Percentiles rank a stretch among this genome's conserved stretches.
phyloP scores from a whole-genome alignment of 805 yeast genomes.

The Cyberlindnera mrakii region DNA sequence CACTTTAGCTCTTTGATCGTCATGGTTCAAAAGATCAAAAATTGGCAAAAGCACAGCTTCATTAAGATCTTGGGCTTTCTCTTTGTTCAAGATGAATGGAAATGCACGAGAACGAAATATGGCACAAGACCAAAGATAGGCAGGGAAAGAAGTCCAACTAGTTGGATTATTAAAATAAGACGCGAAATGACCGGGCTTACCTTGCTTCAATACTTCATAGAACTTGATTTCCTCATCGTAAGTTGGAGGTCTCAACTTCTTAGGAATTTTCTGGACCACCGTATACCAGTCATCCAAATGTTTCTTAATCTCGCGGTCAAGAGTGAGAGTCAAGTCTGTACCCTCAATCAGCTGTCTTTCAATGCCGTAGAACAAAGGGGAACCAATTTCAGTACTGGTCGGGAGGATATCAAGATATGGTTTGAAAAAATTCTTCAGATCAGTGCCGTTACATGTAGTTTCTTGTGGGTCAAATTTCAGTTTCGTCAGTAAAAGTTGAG shows the following conservation, averaged over 20 bases:
- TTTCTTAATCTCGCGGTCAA: constrained; percentile 38
- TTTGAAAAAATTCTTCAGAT: constrained; percentile 20
- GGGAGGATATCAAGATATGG: constrained; percentile 51
- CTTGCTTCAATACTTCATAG: constrained; percentile 20
- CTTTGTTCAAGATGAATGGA: constrained; percentile 53
- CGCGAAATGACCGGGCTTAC: constrained; percentile 21
- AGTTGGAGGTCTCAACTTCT: constrained; percentile 7
- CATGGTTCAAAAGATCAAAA: constrained; percentile 74
- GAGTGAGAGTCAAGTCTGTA: constrained; percentile 59
- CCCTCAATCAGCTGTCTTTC: constrained; percentile 52
- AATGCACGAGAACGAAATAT: constrained; percentile 76
- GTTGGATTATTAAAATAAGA: constrained; percentile 21
- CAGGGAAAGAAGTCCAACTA: constrained; percentile 60
- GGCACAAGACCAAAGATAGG: constrained; percentile 69
- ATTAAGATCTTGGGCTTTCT: constrained; percentile 31
- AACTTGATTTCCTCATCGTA: constrained; percentile 23
- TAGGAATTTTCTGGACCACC: constrained; percentile 19
- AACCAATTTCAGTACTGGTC: constrained; percentile 33
- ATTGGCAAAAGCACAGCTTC: constrained; percentile 73
- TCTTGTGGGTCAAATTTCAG: constrained; percentile 31
- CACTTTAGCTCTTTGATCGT: constrained; percentile 48
- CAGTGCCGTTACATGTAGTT: constrained; percentile 5
- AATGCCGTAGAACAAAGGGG: constrained; percentile 63
- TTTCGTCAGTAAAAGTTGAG: constrained; percentile 35
- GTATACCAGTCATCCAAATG: constrained; percentile 58